phyloP scores from a whole-genome alignment of 345 rosid genomes.

The Euphorbia pulcherrima region DNA sequence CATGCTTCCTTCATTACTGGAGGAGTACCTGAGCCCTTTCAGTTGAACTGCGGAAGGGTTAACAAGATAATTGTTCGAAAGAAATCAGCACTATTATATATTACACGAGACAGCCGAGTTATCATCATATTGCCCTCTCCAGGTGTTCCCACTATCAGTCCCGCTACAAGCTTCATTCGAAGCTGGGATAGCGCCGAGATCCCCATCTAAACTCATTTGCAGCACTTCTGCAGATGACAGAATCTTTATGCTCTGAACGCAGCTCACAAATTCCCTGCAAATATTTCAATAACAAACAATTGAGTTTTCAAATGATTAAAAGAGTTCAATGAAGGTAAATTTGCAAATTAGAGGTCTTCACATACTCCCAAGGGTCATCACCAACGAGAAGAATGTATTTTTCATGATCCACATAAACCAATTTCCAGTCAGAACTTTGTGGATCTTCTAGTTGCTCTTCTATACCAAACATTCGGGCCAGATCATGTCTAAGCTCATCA shows the following conservation, averaged over 20 bases:
- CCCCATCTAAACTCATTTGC: constrained; percentile 93
- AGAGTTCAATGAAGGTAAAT: background rate
- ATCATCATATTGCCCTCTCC: constrained; percentile 80
- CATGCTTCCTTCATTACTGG: background rate
- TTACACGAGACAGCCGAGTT: constrained; percentile 82
- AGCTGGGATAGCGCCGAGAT: constrained; percentile 62
- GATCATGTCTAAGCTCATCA: constrained; percentile 77
- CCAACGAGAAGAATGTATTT: constrained; percentile 92
- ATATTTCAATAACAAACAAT: constrained; percentile 14
- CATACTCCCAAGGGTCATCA: constrained; percentile 99
- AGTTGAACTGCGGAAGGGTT: background rate
- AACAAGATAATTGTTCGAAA: background rate
- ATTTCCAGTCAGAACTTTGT: constrained; percentile 85
- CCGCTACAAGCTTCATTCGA: constrained; percentile 84
- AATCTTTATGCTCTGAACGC: constrained; percentile 87
- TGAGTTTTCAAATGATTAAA: background rate
- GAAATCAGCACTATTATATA: constrained; percentile 33
- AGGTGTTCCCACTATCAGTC: constrained; percentile 78
- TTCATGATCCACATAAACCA: constrained; percentile 88
- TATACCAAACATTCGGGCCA: constrained; percentile 95
- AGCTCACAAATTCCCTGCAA: constrained; percentile 81
- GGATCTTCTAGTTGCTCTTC: constrained; percentile 95
- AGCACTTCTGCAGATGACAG: constrained; percentile 90
- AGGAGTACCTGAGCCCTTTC: background rate
- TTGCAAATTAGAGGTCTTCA: background rate